Percentiles rank a stretch among this genome's conserved stretches.
Conservation (phyloP, 1,139 yeast species). For the Suhomyces kunorum region DNA sequence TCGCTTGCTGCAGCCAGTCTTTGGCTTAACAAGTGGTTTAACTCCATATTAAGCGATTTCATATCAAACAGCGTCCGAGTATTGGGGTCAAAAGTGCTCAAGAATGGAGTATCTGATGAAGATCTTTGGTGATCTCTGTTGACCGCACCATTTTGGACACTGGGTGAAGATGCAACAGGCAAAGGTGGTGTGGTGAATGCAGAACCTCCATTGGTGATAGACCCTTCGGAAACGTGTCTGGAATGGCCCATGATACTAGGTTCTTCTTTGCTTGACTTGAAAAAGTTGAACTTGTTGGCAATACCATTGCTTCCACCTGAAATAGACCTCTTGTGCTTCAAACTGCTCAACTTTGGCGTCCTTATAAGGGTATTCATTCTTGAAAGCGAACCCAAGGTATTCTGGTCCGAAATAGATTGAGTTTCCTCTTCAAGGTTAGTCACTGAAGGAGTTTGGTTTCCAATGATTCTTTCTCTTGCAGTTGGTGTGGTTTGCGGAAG, state of each 20-base stretch:
- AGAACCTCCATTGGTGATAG: constrained; percentile 32
- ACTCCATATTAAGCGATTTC: constrained; percentile 41
- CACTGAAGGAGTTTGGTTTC: constrained; percentile 35
- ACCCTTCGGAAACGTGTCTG: constrained; percentile 47
- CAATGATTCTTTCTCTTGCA: constrained; percentile 11
- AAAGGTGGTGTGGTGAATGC: constrained; percentile 51
- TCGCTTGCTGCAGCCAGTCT: constrained; percentile 32
- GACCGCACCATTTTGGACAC: constrained; percentile 12
- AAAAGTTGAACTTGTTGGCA: constrained; percentile 36
- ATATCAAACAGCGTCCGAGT: constrained; percentile 27
- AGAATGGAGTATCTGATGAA: constrained; percentile 39
- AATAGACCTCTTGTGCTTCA: constrained; percentile 45
- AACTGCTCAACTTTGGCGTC: constrained; percentile 33
- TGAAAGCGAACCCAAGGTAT: constrained; percentile 17
- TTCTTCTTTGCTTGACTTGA: constrained; percentile 29
- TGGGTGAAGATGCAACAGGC: constrained; percentile 27
- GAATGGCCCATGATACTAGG: constrained; percentile 28
- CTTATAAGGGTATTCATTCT: constrained; percentile 34
- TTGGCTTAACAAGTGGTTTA: constrained; percentile 39
- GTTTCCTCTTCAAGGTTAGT: constrained; percentile 37
- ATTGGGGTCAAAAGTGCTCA: constrained; percentile 18
- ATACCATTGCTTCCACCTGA: constrained; percentile 38
- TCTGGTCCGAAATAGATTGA: constrained; percentile 6
- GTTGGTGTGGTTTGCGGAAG: constrained; percentile 9
- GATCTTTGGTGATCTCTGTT: constrained; percentile 38